These are phyloP conservation scores for Ogataea pini DNA, from an alignment of 805 yeast species.

Conservation along the genomic window DNA sequence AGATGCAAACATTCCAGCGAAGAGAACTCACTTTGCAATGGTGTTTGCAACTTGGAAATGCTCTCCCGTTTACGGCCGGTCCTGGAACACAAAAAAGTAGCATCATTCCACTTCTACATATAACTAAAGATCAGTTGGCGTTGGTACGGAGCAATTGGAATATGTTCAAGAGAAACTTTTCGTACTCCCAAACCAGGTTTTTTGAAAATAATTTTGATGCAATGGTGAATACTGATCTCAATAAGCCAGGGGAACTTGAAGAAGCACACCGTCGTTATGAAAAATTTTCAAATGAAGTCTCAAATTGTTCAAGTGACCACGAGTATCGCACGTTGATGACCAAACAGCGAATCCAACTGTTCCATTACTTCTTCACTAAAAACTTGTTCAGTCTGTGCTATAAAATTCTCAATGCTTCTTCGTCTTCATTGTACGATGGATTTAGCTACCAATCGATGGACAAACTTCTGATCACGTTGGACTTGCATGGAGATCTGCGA, in stretches of 20 bases:
- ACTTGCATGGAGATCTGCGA: slow-evolving; percentile 22
- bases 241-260: not conserved
- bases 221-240: slow-evolving; percentile 10
- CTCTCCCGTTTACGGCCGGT: slow-evolving; percentile 3
- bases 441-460: slow-evolving; percentile 12
- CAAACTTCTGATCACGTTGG: slow-evolving; percentile 23
- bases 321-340: not conserved
- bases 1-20: slow-evolving; percentile 25
- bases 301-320: not conserved
- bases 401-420: slow-evolving; percentile 8
- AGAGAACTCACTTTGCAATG: slow-evolving; percentile 31
- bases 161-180: slow-evolving; percentile 23
- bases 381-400: slow-evolving; percentile 19
- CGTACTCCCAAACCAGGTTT: slow-evolving; percentile 24
- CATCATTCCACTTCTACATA: slow-evolving; percentile 14
- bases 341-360: slow-evolving; percentile 19
- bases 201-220: slow-evolving; percentile 30
- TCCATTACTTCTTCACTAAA: slow-evolving; percentile 26
- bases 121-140: slow-evolving; percentile 9
- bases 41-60: slow-evolving; percentile 24
- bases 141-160: slow-evolving; percentile 12
- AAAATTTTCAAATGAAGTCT: not conserved
- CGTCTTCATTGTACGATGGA: slow-evolving; percentile 16
- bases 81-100: slow-evolving; percentile 12
- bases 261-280: slow-evolving; percentile 10